A percentile compares a stretch with the other conserved stretches of the same genome.
phyloP scores from a whole-genome alignment of 1,284 basidiomycete genomes.

The Mycena citricolor region DNA sequence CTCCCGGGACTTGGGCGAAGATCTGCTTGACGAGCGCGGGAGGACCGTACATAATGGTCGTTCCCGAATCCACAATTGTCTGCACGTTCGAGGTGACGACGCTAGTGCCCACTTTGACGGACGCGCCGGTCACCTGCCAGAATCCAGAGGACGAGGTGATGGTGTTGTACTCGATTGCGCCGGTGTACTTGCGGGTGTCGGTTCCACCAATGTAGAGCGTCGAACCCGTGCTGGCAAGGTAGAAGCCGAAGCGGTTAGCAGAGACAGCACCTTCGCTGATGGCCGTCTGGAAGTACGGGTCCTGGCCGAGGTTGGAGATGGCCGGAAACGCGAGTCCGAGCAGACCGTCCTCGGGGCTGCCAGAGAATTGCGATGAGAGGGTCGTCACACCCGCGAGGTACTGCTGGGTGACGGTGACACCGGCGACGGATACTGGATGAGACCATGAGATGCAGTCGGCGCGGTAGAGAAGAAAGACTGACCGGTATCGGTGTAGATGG shows the following conservation, averaged over 20 bases:
- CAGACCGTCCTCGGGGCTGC: conserved; percentile 22
- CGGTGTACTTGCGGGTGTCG: conserved; percentile 38
- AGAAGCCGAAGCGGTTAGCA: conserved; percentile 45
- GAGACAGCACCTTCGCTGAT: conserved; percentile 27
- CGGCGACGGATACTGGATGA: conserved; percentile 32
- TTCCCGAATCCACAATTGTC: conserved; percentile 22
- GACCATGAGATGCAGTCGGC: not conserved
- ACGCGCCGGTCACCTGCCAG: conserved; percentile 28
- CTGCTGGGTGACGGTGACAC: conserved; percentile 29
- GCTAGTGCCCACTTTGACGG: conserved; percentile 11
- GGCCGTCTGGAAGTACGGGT: conserved; percentile 35
- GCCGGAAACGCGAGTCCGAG: conserved; percentile 34
- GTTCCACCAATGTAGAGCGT: conserved; percentile 54
- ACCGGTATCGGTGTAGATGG: conserved; percentile 29
- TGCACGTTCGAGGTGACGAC: conserved; percentile 10
- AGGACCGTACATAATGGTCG: conserved; percentile 18
- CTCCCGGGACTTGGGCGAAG: conserved; percentile 17
- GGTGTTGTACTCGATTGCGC: conserved; percentile 39
- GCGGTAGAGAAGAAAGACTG: not conserved
- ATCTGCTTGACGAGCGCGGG: conserved; percentile 15
- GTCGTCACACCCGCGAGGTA: conserved; percentile 29
- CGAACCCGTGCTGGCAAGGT: conserved; percentile 45
- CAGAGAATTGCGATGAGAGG: conserved; percentile 25
- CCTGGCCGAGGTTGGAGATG: conserved; percentile 29
- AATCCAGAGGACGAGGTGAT: conserved; percentile 25